phyloP scores from a whole-genome alignment of 257 asterid genomes.

The Rubia yunnanensis region DNA sequence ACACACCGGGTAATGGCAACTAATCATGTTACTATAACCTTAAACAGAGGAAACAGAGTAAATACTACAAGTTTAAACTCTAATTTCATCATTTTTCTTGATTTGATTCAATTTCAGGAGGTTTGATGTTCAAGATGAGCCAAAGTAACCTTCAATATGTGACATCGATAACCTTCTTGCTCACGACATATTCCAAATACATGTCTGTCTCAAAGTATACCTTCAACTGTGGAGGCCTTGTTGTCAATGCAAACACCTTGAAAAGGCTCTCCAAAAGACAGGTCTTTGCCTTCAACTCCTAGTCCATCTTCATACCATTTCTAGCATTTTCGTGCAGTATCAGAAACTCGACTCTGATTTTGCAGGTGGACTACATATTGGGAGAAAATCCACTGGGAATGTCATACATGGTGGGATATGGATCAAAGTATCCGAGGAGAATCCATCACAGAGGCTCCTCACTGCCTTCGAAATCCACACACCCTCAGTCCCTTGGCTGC shows the following conservation, averaged over 20 bases:
- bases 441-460: constrained; percentile 86
- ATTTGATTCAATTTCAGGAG: constrained; percentile 40
- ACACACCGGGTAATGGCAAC: constrained; percentile 40
- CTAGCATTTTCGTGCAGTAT: neutral
- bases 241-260: constrained; percentile 32
- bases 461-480: constrained; percentile 39
- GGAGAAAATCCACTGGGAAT: constrained; percentile 74
- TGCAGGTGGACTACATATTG: constrained; percentile 67
- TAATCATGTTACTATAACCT: neutral
- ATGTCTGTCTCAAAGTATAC: constrained; percentile 50
- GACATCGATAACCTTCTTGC: constrained; percentile 60
- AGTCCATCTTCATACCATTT: neutral
- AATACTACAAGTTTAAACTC: neutral
- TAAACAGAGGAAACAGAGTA: neutral
- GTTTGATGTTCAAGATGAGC: constrained; percentile 57
- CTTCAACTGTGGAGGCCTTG: constrained; percentile 48
- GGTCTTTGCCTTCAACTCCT: constrained; percentile 16
- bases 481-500: constrained; percentile 53
- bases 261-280: constrained; percentile 48
- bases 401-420: constrained; percentile 92
- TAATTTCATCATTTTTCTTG: too few species aligned
- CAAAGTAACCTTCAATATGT: constrained; percentile 72
- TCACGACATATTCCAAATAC: constrained; percentile 76
- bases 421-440: constrained; percentile 48
- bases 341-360: neutral